phyloP scores from a whole-genome alignment of 352 stramenopile genomes.

The Phytophthora aleatoria region DNA sequence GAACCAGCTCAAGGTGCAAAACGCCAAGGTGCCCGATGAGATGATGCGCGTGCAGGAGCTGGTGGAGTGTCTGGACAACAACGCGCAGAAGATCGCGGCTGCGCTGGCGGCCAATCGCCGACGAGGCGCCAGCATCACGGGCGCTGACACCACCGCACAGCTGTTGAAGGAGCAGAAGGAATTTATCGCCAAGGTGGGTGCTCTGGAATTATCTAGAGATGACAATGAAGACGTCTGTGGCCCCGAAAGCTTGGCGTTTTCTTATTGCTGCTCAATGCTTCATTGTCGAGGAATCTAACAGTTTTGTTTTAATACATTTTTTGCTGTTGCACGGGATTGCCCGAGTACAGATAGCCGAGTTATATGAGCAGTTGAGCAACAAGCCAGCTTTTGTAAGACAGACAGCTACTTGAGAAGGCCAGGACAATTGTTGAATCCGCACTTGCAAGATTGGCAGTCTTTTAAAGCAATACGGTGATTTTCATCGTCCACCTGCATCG shows the following conservation, averaged over 20 bases:
- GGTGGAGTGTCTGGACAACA: slow-evolving; percentile 70
- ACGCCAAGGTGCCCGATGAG: slow-evolving; percentile 44
- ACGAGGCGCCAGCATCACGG: slow-evolving; percentile 21
- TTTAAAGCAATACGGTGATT: too few relatives aligned
- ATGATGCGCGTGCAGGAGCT: slow-evolving; percentile 64
- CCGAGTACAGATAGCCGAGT: slow-evolving; percentile 36
- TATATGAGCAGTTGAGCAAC: slow-evolving; percentile 46
- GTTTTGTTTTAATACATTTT: not conserved
- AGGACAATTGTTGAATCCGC: not conserved
- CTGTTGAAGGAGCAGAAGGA: slow-evolving; percentile 68
- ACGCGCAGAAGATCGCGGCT: slow-evolving; percentile 69
- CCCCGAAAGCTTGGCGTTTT: not conserved
- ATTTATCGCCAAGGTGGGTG: slow-evolving; percentile 42
- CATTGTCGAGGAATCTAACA: not conserved
- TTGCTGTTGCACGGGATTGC: not conserved
- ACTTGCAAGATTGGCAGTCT: not conserved
- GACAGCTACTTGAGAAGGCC: not conserved
- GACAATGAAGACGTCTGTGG: not conserved
- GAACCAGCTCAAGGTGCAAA: slow-evolving; percentile 34
- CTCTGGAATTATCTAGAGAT: not conserved
- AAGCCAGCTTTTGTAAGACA: slow-evolving; percentile 19
- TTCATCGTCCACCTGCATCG: too few relatives aligned
- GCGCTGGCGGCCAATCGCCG: slow-evolving; percentile 50
- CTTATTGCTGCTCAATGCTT: not conserved
- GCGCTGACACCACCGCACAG: slow-evolving; percentile 44